Percentiles rank a stretch among this genome's conserved stretches.
Conservation (phyloP, 2,329 filamentous ascomycete species). For the Neophaeococcomyces aloes region DNA sequence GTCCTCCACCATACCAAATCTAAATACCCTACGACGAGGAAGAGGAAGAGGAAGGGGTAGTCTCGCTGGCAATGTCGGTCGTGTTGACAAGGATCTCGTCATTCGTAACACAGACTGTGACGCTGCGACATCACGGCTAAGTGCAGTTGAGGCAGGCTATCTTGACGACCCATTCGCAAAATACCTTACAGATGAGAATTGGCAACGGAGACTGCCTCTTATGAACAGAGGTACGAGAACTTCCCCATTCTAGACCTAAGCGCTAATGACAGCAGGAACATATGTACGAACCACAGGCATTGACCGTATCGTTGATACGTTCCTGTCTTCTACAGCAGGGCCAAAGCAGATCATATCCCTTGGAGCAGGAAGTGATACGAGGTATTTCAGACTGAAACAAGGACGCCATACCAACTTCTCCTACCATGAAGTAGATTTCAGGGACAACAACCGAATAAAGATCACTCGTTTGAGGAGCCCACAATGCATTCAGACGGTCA, state of each 20-base stretch:
- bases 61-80: slow-evolving; percentile 22
- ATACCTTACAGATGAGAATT: slow-evolving; percentile 26
- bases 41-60: slow-evolving; percentile 40
- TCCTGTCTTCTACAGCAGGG: slow-evolving; percentile 33
- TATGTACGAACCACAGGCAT: slow-evolving; percentile 80
- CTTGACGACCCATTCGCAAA: slow-evolving; percentile 69
- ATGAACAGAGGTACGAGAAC: slow-evolving; percentile 70
- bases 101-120: slow-evolving; percentile 88
- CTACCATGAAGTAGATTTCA: slow-evolving; percentile 92
- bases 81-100: slow-evolving; percentile 52
- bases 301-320: slow-evolving; percentile 63
- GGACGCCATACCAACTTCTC: slow-evolving; percentile 39
- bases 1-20: slow-evolving; percentile 69
- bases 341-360: slow-evolving; percentile 73
- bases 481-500: slow-evolving; percentile 14
- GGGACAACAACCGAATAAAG: slow-evolving; percentile 60
- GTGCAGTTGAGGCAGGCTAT: slow-evolving; percentile 77
- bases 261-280: slow-evolving; percentile 51
- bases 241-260: not conserved
- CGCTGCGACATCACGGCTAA: slow-evolving; percentile 77
- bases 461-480: slow-evolving; percentile 29
- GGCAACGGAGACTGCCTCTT: slow-evolving; percentile 64
- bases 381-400: slow-evolving; percentile 58
- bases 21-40: slow-evolving; percentile 50
- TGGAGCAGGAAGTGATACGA: slow-evolving; percentile 87